Conservation (phyloP, 495 filamentous ascomycete species). For the Penicillium ochrochloron region DNA sequence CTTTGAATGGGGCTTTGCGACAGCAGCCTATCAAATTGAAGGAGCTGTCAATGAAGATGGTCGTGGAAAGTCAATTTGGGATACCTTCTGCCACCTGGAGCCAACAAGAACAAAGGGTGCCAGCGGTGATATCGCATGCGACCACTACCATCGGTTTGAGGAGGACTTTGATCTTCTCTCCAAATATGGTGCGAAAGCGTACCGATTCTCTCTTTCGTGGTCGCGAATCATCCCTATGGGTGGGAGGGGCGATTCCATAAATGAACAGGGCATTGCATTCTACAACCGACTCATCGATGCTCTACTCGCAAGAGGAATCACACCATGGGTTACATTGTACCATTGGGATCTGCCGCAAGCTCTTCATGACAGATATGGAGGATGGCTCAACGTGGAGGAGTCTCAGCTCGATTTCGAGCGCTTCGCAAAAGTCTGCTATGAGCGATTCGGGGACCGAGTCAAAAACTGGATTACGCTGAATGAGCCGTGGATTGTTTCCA, state of each 20-base stretch:
- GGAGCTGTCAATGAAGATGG: slow-evolving; percentile 65
- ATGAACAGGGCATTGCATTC: slow-evolving; percentile 45
- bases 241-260: slow-evolving; percentile 36
- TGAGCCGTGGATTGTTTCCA: slow-evolving; percentile 49
- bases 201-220: slow-evolving; percentile 75
- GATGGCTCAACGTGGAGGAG: slow-evolving; percentile 43
- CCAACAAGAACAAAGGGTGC: slow-evolving; percentile 56
- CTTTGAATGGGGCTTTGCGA: slow-evolving; percentile 78
- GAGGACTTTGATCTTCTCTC: slow-evolving; percentile 71
- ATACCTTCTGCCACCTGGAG: slow-evolving; percentile 70
- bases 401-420: slow-evolving; percentile 47
- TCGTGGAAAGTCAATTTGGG: slow-evolving; percentile 71
- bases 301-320: slow-evolving; percentile 42
- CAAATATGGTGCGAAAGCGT: slow-evolving; percentile 59
- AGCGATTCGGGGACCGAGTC: slow-evolving; percentile 43
- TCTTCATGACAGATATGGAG: slow-evolving; percentile 48
- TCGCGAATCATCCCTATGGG: slow-evolving; percentile 64
- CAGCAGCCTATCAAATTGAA: slow-evolving; percentile 77
- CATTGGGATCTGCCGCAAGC: slow-evolving; percentile 54
- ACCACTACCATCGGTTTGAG: slow-evolving; percentile 67
- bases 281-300: slow-evolving; percentile 48
- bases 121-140: slow-evolving; percentile 67
- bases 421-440: slow-evolving; percentile 47
- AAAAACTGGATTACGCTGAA: slow-evolving; percentile 56
- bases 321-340: slow-evolving; percentile 49